Evolutionary conservation across 306 rosid genomes (phyloP), one percentile per base, ranked within the genome.

Genomic region (Trifolium subterraneum): DNA sequence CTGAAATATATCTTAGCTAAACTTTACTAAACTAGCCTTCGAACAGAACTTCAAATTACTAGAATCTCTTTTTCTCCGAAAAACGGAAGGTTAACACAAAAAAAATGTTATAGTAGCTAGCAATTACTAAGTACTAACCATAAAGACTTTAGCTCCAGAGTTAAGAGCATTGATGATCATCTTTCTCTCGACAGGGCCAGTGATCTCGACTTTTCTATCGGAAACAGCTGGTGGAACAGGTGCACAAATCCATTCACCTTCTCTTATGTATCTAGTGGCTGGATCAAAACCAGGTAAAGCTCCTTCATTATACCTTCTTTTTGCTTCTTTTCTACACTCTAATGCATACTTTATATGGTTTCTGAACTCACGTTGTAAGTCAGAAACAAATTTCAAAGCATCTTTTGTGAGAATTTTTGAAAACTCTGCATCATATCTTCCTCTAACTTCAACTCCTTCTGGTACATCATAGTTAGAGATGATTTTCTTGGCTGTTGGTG

Each of bases 131-230:
- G 10, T 23, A 64, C 76, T 35, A 67, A 93, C 98, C 98, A 94
- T 91, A 68, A 94, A 94, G 54, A 88, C 95, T 83, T 91, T 90
- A 19, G 97, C 98, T 44, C 95, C 96, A 63, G 96, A 94, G 79
- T 91, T 94, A 63, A 94, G 96, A 44, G 98, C 97, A 77, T 94
- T 94, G 80, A 90, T 94, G 78, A 91, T 65, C 97, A 94, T 91
- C 81, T 94, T 91, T 64, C 97, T 65, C 71, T 94, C 97, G 15
- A 91, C 93, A 65, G 95, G 98, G 3, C 96, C 97, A 0, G 97
- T 94, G 67, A 94, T 94, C 86, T 94, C 97, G 10, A 90, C 98
- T 80, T 79, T 89, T 80, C 97, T 84, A 77, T 94, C 96, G 69
- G 89, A 89, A 63, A 87, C 86, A 25, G 87, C 78, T 4, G 84